These are phyloP conservation scores for Colletotrichum trifolii DNA, from an alignment of 2,329 filamentous ascomycete genomes.

Conservation along the genomic window DNA sequence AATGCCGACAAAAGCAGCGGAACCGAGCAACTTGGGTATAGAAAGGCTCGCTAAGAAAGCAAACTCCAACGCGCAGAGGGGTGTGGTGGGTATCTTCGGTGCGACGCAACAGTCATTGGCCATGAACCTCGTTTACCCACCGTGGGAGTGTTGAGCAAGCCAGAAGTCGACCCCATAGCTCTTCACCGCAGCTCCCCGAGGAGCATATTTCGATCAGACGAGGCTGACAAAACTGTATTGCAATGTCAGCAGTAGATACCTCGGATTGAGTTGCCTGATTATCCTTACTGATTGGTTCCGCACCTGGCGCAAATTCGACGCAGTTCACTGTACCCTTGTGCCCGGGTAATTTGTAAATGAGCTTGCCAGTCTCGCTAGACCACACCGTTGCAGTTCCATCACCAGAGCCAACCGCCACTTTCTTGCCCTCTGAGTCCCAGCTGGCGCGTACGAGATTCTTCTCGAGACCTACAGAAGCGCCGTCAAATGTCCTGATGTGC, in stretches of 20 bases:
- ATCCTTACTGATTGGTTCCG: slow-evolving; percentile 87
- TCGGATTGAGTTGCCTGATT: not conserved
- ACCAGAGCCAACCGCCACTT: slow-evolving; percentile 87
- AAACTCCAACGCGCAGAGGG: too few species aligned
- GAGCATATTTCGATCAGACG: slow-evolving; percentile 87
- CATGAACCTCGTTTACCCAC: too few species aligned
- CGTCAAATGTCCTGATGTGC: slow-evolving; percentile 88
- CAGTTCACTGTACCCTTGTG: slow-evolving; percentile 97
- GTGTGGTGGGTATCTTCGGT: too few species aligned
- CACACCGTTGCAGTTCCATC: slow-evolving; percentile 93
- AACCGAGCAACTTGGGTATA: too few species aligned
- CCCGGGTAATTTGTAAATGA: slow-evolving; percentile 93
- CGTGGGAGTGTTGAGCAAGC: too few species aligned
- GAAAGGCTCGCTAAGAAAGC: too few species aligned
- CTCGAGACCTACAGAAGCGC: slow-evolving; percentile 87
- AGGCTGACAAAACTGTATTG: slow-evolving; percentile 82
- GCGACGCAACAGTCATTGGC: too few species aligned
- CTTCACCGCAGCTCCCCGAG: slow-evolving; percentile 75
- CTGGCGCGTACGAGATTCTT: slow-evolving; percentile 91
- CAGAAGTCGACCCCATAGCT: too few species aligned
- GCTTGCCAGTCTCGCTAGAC: slow-evolving; percentile 88
- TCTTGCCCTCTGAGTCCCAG: slow-evolving; percentile 89
- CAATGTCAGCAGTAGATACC: slow-evolving; percentile 47
- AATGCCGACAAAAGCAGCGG: too few species aligned
- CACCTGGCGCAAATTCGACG: slow-evolving; percentile 86